These are phyloP conservation scores for Chlorella vulgaris DNA, from an alignment of 139 green algal genomes.

Conservation along the genomic window DNA sequence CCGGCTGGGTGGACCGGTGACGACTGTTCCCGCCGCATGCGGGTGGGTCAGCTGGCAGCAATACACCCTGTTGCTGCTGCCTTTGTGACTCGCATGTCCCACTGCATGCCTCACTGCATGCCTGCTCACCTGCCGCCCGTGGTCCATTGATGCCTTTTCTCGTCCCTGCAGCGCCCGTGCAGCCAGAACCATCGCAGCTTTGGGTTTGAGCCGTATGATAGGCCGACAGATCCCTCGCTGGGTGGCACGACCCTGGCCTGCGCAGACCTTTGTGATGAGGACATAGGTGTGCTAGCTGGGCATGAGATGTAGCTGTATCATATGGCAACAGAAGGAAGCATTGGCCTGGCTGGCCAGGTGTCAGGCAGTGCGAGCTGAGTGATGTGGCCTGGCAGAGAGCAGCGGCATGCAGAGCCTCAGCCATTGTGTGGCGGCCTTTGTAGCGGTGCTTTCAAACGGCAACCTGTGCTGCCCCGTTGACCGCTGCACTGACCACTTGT, in stretches of 20 bases:
- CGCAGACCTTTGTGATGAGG: conserved; percentile 17
- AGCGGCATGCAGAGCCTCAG: not conserved
- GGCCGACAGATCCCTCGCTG: conserved; percentile 21
- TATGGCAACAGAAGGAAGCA: too few species aligned
- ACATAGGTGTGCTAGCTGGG: not conserved
- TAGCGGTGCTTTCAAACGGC: not conserved
- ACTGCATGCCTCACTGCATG: too few species aligned
- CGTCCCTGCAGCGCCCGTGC: conserved; percentile 52
- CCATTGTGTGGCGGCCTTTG: not conserved
- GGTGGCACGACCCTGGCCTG: conserved; percentile 8
- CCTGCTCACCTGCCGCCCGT: not conserved
- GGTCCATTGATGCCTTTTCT: not conserved
- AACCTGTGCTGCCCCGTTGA: not conserved
- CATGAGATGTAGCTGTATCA: not conserved
- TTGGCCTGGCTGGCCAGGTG: too few species aligned
- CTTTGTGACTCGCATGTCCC: too few species aligned
- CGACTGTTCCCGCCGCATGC: conserved; percentile 39
- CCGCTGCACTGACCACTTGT: not conserved
- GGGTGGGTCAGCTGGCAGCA: not conserved
- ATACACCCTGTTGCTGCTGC: too few species aligned
- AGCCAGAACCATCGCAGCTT: conserved; percentile 44
- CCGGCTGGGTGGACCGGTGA: conserved; percentile 51
- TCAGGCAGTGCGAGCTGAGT: too few species aligned
- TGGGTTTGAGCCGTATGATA: conserved; percentile 9
- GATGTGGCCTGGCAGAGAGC: not conserved